Percentiles rank a stretch among this genome's conserved stretches.
Evolutionary conservation across 2,329 filamentous ascomycete genomes (phyloP).

Genomic region (Microsporum audouinii): DNA sequence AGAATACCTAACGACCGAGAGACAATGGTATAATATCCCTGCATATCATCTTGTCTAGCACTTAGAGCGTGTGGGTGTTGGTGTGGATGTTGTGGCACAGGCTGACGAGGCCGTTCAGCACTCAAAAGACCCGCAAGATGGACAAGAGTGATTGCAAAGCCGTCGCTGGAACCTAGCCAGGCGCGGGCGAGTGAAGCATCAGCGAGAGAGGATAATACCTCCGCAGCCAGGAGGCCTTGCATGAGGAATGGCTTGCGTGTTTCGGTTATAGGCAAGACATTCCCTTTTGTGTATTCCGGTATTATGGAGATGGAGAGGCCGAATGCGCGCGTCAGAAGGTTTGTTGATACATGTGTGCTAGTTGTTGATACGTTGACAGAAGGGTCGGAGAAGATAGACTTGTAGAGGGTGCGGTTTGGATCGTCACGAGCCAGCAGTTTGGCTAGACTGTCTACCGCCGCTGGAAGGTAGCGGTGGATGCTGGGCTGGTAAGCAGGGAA

Average conservation of each 20-base stretch:
- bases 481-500: conserved; percentile 73
- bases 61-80: conserved; percentile 16
- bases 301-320: conserved; percentile 74
- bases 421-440: conserved; percentile 89
- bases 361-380: conserved; percentile 49
- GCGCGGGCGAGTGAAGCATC: conserved; percentile 60
- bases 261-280: conserved; percentile 59
- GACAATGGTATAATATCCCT: conserved; percentile 45
- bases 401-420: conserved; percentile 78
- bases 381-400: conserved; percentile 67
- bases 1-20: conserved; percentile 57
- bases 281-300: conserved; percentile 57
- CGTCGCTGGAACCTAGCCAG: conserved; percentile 76
- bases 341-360: conserved; percentile 53
- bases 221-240: conserved; percentile 81
- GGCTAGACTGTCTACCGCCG: conserved; percentile 79
- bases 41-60: conserved; percentile 32
- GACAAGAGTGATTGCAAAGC: conserved; percentile 70
- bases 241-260: conserved; percentile 78
- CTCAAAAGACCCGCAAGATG: conserved; percentile 63
- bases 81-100: conserved; percentile 28
- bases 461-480: conserved; percentile 75
- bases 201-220: conserved; percentile 70
- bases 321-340: conserved; percentile 78
- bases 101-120: conserved; percentile 46